phyloP scores from a whole-genome alignment of 2,329 filamentous ascomycete genomes.

The Cytospora schulzeri region DNA sequence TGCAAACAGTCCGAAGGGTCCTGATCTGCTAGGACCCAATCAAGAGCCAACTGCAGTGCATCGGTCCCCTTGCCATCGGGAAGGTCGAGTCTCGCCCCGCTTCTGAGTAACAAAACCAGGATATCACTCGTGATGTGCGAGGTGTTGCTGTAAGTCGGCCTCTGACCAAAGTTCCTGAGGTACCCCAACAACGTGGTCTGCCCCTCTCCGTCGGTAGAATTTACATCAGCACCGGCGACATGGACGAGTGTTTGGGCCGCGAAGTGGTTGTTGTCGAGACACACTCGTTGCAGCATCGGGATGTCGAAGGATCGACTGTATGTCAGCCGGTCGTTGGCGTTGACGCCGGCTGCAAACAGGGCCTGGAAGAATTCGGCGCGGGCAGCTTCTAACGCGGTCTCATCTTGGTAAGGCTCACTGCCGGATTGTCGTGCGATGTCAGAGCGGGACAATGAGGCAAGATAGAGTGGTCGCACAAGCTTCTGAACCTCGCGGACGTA shows the following conservation, averaged over 20 bases:
- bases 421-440: conserved; percentile 31
- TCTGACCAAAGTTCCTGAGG: not conserved
- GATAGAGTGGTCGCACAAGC: conserved; percentile 30
- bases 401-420: conserved; percentile 30
- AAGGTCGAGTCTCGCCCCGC: conserved; percentile 1
- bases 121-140: not conserved
- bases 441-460: conserved; percentile 29
- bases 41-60: not conserved
- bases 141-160: not conserved
- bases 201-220: conserved; percentile 29
- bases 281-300: conserved; percentile 1
- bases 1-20: not conserved
- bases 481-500: not conserved
- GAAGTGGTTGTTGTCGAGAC: not conserved
- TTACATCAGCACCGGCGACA: conserved; percentile 30
- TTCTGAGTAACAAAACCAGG: not conserved
- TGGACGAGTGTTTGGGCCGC: conserved; percentile 28
- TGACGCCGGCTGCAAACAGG: conserved; percentile 29
- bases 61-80: not conserved
- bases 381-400: conserved; percentile 28
- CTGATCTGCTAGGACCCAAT: not conserved
- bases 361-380: conserved; percentile 30
- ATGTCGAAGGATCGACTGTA: not conserved
- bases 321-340: conserved; percentile 31
- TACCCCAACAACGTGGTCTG: conserved; percentile 27